Percentiles rank a stretch among this genome's conserved stretches.
Evolutionary conservation across 1,139 yeast species (phyloP).

Genomic region (Pichia sp.): DNA sequence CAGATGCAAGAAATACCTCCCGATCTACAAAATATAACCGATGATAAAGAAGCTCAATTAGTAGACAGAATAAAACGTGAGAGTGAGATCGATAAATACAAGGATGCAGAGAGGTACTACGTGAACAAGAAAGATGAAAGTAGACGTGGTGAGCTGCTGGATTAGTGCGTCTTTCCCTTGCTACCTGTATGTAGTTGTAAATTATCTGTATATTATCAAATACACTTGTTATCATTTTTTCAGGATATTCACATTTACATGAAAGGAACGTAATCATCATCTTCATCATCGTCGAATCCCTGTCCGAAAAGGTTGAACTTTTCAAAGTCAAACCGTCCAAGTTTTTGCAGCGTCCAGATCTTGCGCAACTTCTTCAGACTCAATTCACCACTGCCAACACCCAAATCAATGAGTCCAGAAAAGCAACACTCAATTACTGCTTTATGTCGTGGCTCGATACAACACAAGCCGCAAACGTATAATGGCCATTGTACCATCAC

Average conservation of each 20-base stretch:
- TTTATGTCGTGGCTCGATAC: slow-evolving; percentile 31
- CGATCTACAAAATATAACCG: slow-evolving; percentile 64
- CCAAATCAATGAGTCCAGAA: slow-evolving; percentile 32
- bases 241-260: slow-evolving; percentile 17
- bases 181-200: slow-evolving; percentile 1
- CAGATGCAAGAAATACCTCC: slow-evolving; percentile 90
- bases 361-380: slow-evolving; percentile 31
- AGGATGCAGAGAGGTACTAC: slow-evolving; percentile 37
- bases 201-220: slow-evolving; percentile 7
- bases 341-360: slow-evolving; percentile 41
- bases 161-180: slow-evolving; percentile 14
- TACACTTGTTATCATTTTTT: background rate
- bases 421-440: slow-evolving; percentile 33
- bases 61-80: slow-evolving; percentile 52
- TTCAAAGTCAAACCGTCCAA: slow-evolving; percentile 42
- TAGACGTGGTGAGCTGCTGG: slow-evolving; percentile 33
- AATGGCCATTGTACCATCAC: slow-evolving; percentile 40
- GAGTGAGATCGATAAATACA: slow-evolving; percentile 35
- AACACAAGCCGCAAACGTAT: slow-evolving; percentile 35
- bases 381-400: slow-evolving; percentile 36
- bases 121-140: slow-evolving; percentile 38
- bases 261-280: slow-evolving; percentile 33
- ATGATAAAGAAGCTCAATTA: slow-evolving; percentile 50
- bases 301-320: slow-evolving; percentile 28
- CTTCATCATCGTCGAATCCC: slow-evolving; percentile 23